Evolutionary conservation across 768 basidiomycete species (phyloP), one percentile per base, ranked within the genome.

Genomic region (Mycena epipterygia): DNA sequence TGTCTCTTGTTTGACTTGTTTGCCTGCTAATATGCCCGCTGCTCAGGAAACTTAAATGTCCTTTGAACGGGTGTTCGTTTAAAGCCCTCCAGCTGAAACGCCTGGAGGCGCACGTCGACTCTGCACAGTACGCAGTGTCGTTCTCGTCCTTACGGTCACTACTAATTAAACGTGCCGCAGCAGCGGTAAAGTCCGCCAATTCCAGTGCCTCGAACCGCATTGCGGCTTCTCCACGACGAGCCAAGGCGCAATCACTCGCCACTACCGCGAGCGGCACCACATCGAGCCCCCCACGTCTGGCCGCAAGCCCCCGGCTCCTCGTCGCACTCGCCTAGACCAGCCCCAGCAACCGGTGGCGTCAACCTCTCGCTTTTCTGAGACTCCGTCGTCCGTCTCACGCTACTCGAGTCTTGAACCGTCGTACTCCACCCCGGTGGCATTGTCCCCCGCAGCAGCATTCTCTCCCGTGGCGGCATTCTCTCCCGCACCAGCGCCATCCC

Each of bases 11-110:
- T 44, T 44, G 19, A 9, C 14, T 41, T n/a, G 21, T n/a, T 13
- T 3, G 4, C 42, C 42, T 21, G 2, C 19, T n/a, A 3, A 6
- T 44, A 44, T 44, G 42, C 21, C 4, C 7, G 4, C 39, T 4
- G 7, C 42, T n/a, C 42, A 44, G 42, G 21, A 17, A 33, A 16
- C 41, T 46, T 14, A 42, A 37, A 11, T 65, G 64, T 29, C 53
- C 64, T 25, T 19, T n/a, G 17, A n/a, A 14, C 12, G 53, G 53
- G 12, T 65, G 64, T n/a, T 56, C 64, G 14, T 65, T 65, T 30
- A 53, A 48, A 29, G 17, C 32, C 23, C n/a, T 48, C 32, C 53
- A 56, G 14, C 23, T 44, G 41, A 65, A 56, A 48, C 41, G 29
- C 12, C n/a, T 65, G 5, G 53, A 65, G 19, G 53, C 32, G 16